Conservation (phyloP, 2,329 filamentous ascomycete species). For the Alternaria dauci region DNA sequence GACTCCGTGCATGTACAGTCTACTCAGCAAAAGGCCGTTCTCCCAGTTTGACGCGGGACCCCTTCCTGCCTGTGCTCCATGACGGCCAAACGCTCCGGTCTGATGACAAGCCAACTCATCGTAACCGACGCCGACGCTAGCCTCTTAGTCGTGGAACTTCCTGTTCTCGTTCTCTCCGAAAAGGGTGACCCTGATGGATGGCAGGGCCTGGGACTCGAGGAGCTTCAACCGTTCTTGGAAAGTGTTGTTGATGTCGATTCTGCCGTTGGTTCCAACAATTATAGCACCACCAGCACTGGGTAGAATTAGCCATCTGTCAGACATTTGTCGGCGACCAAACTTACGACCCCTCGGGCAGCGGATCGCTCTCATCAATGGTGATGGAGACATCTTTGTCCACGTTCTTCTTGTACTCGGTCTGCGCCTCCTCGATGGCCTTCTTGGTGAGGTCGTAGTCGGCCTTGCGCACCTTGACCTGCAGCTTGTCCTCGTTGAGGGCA, state of each 20-base stretch:
- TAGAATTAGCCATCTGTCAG: constrained; percentile 14
- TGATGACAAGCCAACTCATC: constrained; percentile 2
- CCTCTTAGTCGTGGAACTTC: constrained; percentile 84
- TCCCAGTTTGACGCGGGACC: constrained; percentile 1
- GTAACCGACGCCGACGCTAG: not conserved
- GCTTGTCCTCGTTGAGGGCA: constrained; percentile 80
- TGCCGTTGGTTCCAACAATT: constrained; percentile 83
- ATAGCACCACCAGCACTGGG: constrained; percentile 81
- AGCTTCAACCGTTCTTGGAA: constrained; percentile 89
- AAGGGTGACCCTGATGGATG: constrained; percentile 81
- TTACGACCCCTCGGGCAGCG: constrained; percentile 83
- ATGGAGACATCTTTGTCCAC: constrained; percentile 73
- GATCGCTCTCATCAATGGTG: constrained; percentile 78
- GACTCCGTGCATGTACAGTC: constrained; percentile 6
- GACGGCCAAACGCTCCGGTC: not conserved
- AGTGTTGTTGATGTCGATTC: constrained; percentile 99
- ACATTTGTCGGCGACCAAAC: constrained; percentile 45
- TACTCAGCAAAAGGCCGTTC: constrained; percentile 8
- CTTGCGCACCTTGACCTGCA: constrained; percentile 79
- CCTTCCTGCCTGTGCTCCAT: constrained; percentile 2
- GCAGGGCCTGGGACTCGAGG: constrained; percentile 84
- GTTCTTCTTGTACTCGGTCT: constrained; percentile 84
- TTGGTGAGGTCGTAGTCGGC: constrained; percentile 78
- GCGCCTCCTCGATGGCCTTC: constrained; percentile 79
- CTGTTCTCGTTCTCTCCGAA: constrained; percentile 96